phyloP scores from a whole-genome alignment of 2,329 filamentous ascomycete genomes.

The Talaromyces sp. region DNA sequence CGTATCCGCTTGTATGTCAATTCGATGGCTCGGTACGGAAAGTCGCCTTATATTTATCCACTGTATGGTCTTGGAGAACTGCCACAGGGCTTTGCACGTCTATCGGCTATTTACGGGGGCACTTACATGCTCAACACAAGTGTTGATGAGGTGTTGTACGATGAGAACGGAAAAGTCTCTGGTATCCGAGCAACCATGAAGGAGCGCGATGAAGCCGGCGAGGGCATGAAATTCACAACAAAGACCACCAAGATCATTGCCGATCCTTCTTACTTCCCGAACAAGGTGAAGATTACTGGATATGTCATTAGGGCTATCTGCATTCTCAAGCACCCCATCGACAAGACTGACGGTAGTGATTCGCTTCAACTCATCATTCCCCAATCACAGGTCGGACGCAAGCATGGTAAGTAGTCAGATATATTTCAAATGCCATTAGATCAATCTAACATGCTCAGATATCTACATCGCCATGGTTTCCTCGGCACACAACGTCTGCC shows the following conservation, averaged over 20 bases:
- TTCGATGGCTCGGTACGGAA: conserved; percentile 95
- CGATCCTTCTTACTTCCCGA: conserved; percentile 93
- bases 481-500: conserved; percentile 94
- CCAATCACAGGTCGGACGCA: conserved; percentile 92
- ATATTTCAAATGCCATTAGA: background rate
- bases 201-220: conserved; percentile 67
- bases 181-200: conserved; percentile 98
- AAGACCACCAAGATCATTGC: conserved; percentile 94
- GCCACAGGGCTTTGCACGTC: conserved; percentile 92
- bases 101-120: conserved; percentile 96
- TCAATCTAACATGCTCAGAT: conserved; percentile 50
- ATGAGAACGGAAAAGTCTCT: conserved; percentile 69
- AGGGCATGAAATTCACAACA: conserved; percentile 86
- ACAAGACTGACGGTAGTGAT: conserved; percentile 82
- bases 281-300: conserved; percentile 79
- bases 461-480: conserved; percentile 97
- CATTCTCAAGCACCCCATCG: conserved; percentile 90
- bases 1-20: conserved; percentile 95
- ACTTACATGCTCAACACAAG: conserved; percentile 99
- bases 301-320: conserved; percentile 96
- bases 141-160: conserved; percentile 83
- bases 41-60: conserved; percentile 98
- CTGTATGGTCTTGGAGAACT: conserved; percentile 96
- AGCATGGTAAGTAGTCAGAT: conserved; percentile 66
- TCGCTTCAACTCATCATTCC: conserved; percentile 95